These are phyloP conservation scores for Apiospora kogelbergensis DNA, from an alignment of 2,329 filamentous ascomycete genomes.

Conservation along the genomic window DNA sequence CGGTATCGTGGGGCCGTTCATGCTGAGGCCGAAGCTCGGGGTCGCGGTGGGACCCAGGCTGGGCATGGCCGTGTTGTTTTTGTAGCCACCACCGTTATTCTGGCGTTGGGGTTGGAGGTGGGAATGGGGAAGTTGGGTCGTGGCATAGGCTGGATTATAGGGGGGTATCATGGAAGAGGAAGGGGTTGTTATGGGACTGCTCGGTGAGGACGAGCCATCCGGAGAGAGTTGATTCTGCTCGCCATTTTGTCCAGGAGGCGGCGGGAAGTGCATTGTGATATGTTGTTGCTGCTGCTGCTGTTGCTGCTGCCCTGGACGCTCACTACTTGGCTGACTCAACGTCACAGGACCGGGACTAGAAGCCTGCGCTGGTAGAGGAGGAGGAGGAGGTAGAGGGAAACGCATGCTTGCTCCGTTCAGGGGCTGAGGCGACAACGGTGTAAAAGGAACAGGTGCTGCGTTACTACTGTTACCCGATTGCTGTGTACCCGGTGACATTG, in stretches of 20 bases:
- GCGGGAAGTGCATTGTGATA: background rate
- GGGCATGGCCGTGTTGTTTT: background rate
- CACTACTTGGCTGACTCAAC: background rate
- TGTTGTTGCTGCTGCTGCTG: background rate
- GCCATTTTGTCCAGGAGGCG: background rate
- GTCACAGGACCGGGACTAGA: background rate
- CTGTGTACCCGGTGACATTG: background rate
- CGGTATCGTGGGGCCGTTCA: background rate
- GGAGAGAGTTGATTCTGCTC: background rate
- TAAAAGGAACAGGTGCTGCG: background rate
- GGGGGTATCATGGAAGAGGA: background rate
- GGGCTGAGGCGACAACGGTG: background rate
- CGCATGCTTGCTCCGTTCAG: background rate
- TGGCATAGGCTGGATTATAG: background rate
- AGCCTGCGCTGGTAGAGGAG: background rate
- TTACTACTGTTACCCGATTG: background rate
- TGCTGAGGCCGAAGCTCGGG: constrained; percentile 7
- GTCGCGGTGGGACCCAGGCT: background rate
- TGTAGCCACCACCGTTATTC: background rate
- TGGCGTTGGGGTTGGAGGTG: background rate
- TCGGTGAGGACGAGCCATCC: background rate
- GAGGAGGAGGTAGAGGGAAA: background rate
- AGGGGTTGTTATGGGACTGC: background rate
- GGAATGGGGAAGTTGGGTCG: background rate
- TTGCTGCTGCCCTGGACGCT: background rate